phyloP scores from a whole-genome alignment of 352 stramenopile species.

The Phytophthora pini region DNA sequence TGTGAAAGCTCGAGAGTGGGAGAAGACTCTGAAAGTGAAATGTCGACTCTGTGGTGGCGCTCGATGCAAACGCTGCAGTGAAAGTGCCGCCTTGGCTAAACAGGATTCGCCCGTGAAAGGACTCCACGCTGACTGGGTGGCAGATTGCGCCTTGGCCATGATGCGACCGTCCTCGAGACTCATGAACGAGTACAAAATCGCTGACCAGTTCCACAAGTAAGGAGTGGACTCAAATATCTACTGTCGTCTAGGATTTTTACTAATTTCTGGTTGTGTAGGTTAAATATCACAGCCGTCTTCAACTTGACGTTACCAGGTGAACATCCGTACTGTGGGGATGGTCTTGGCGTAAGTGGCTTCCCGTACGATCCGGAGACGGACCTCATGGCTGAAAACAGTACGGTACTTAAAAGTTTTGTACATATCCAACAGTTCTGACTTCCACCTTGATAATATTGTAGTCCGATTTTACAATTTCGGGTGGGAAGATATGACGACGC shows the following conservation, averaged over 20 bases:
- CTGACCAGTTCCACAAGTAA: constrained; percentile 81
- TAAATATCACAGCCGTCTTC: constrained; percentile 87
- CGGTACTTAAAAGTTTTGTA: not conserved
- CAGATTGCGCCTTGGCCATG: constrained; percentile 88
- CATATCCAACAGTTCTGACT: not conserved
- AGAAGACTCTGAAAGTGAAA: constrained; percentile 85
- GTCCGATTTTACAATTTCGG: constrained; percentile 93
- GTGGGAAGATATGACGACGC: constrained; percentile 94
- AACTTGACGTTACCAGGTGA: constrained; percentile 93
- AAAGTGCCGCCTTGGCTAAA: constrained; percentile 77
- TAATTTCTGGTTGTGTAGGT: constrained; percentile 32
- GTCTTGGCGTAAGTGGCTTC: constrained; percentile 76
- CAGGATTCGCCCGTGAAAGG: constrained; percentile 74
- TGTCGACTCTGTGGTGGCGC: constrained; percentile 87
- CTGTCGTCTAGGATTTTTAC: not conserved
- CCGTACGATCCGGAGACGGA: constrained; percentile 90
- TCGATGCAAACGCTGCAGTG: constrained; percentile 88
- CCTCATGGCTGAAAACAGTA: constrained; percentile 89
- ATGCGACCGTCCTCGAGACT: constrained; percentile 87
- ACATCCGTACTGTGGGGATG: constrained; percentile 91
- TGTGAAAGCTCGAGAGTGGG: constrained; percentile 83
- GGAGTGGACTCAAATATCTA: too few relatives aligned
- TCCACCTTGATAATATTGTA: constrained; percentile 20
- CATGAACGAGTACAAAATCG: constrained; percentile 85
- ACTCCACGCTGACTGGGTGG: constrained; percentile 90